Conservation (phyloP, 495 filamentous ascomycete genomes). For the Parachaetomium inaequale region DNA sequence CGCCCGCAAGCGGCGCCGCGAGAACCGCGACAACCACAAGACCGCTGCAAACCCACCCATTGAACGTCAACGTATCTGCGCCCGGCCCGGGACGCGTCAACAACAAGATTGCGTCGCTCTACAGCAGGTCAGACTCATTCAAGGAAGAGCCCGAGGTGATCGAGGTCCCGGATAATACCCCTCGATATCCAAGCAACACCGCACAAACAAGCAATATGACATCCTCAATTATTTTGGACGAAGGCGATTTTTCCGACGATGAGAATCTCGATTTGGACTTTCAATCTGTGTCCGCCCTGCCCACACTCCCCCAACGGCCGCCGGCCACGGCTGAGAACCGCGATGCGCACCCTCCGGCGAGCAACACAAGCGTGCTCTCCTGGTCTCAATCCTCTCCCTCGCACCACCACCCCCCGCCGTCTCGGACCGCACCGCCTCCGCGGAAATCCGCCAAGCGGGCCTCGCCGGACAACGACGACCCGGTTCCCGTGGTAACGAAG, state of each 20-base stretch:
- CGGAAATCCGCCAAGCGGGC: conserved; percentile 34
- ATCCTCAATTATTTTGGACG: conserved; percentile 48
- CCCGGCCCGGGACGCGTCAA: conserved; percentile 1
- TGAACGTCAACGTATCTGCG: conserved; percentile 18
- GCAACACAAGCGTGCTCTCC: conserved; percentile 24
- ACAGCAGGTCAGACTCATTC: conserved; percentile 43
- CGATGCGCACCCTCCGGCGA: conserved; percentile 17
- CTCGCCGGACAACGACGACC: conserved; percentile 25
- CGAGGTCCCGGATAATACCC: conserved; percentile 22
- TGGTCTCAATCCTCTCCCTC: conserved; percentile 37
- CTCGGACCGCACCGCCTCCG: neutral
- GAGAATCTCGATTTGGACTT: conserved; percentile 61
- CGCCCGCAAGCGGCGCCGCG: neutral
- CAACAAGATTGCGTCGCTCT: conserved; percentile 38
- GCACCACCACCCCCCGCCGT: conserved; percentile 21
- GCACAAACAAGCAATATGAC: conserved; percentile 1
- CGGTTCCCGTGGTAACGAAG: conserved; percentile 27
- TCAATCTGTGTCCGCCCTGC: conserved; percentile 44
- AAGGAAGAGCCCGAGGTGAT: conserved; percentile 32
- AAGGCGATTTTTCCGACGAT: conserved; percentile 69
- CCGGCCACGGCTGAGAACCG: conserved; percentile 5
- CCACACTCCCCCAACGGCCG: conserved; percentile 28
- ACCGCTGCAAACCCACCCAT: conserved; percentile 19
- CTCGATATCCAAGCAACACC: neutral
- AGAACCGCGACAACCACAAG: conserved; percentile 7